Evolutionary conservation across 2,329 filamentous ascomycete genomes (phyloP), one percentile per base, ranked within the genome.

Genomic region (Penicillium thymicola): DNA sequence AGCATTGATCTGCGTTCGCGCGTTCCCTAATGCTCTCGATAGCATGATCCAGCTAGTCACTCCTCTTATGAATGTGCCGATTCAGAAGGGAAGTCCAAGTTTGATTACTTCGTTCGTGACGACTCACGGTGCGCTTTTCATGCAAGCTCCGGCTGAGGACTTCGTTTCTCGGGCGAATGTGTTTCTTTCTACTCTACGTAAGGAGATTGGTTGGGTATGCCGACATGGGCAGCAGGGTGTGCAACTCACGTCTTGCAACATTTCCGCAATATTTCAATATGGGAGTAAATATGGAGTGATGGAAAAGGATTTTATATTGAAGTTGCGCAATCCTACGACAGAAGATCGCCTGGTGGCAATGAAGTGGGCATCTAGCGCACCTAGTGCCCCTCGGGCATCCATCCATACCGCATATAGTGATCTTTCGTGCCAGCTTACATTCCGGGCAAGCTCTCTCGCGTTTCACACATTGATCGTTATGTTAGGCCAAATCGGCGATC

Each of bases 11-110:
- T 82, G 78, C 61, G 74, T 82, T 3, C 75, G 79, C 36, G 79
- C 82, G 0, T 87, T 86, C 64, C 70, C 73, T 2, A 83, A 80
- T 65, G 80, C 85, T 16, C 74, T 78, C 14, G 82, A 85, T 34
- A 84, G 81, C 16, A 80, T 87, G 43, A 69, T 79, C 41, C 81
- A 82, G 1, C 68, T 86, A 2, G 80, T 85, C 62, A 78, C 78
- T 48, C 81, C 82, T 0, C 80, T 40, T 71, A 76, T 37, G 71
- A 73, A 5, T 64, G 72, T 21, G 53, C 61, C 76, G 5, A 47
- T 65, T 51, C 62, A 65, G 34, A 65, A 71, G 48, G 59, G 66
- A 25, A 66, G 73, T 5, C 68, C 80, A 37, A 77, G 73, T 6
- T 68, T 80, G 37, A 77, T 83, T 54, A 72, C 76, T 1, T 73